Evolutionary conservation across 352 stramenopile species (phyloP).

Genomic region (Phytophthora palmivora): DNA sequence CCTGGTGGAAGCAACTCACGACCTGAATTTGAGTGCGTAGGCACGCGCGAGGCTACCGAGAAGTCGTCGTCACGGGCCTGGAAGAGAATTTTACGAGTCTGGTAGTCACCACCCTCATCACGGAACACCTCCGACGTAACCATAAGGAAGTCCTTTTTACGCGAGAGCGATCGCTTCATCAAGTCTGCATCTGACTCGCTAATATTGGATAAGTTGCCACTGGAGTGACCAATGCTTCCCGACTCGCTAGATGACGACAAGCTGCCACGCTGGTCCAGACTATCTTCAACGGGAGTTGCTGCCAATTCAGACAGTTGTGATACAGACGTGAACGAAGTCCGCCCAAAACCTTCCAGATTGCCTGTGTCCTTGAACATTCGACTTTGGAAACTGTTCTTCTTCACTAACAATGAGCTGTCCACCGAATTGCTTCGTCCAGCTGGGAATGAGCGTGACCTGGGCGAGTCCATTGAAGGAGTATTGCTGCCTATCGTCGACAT

Average conservation of each 20-base stretch:
- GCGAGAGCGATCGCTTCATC: constrained; percentile 84
- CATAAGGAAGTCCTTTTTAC: constrained; percentile 92
- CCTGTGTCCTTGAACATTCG: constrained; percentile 47
- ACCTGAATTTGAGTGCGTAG: constrained; percentile 72
- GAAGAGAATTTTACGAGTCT: constrained; percentile 90
- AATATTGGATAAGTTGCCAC: constrained; percentile 36
- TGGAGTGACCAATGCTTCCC: constrained; percentile 31
- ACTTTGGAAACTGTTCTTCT: constrained; percentile 62
- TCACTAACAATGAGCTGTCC: constrained; percentile 46
- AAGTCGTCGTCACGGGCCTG: constrained; percentile 88
- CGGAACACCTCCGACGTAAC: constrained; percentile 91
- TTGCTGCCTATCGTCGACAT: constrained; percentile 37
- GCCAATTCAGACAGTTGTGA: constrained; percentile 67
- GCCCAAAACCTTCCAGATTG: constrained; percentile 65
- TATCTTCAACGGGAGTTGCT: constrained; percentile 33
- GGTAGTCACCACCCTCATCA: constrained; percentile 84
- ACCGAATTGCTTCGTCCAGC: constrained; percentile 54
- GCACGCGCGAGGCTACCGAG: constrained; percentile 80
- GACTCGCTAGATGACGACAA: constrained; percentile 59
- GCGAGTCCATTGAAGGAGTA: constrained; percentile 35
- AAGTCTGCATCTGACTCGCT: constrained; percentile 65
- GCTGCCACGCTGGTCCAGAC: constrained; percentile 43
- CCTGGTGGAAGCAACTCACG: constrained; percentile 51
- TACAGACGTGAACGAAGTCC: constrained; percentile 81
- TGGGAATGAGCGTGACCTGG: constrained; percentile 38